Conservation (phyloP, 805 yeast genomes). For the Kockiozyma suomiensis region DNA sequence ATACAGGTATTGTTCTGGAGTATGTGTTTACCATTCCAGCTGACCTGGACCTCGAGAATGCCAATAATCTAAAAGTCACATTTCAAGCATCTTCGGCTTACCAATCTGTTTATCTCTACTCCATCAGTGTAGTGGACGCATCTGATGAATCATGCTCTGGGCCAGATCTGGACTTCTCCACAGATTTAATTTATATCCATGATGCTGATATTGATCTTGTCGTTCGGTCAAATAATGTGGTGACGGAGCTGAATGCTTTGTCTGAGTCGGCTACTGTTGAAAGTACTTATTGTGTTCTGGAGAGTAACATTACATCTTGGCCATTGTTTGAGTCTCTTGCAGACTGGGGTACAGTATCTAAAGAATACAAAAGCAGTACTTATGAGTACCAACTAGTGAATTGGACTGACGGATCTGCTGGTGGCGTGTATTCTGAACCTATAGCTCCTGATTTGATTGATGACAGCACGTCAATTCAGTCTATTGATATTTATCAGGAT, state of each 20-base stretch:
- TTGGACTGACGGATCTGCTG: slow-evolving; percentile 3
- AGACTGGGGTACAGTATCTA: background rate
- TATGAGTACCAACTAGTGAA: background rate
- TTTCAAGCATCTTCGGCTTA: slow-evolving; percentile 4
- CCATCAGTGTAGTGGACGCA: background rate
- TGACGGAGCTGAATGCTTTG: background rate
- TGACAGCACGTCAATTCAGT: background rate
- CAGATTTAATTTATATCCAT: background rate
- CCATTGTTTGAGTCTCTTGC: slow-evolving; percentile 3
- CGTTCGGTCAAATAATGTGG: background rate
- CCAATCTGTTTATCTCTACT: background rate
- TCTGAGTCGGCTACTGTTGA: background rate
- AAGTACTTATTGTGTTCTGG: background rate
- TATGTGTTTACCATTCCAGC: background rate
- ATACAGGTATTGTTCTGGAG: background rate
- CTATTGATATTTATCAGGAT: background rate
- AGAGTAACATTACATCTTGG: background rate
- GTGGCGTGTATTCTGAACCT: slow-evolving; percentile 1
- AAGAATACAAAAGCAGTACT: background rate
- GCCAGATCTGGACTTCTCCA: background rate
- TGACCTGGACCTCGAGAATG: background rate
- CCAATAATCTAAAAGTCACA: background rate
- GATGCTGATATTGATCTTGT: background rate
- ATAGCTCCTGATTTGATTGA: background rate
- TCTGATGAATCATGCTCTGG: background rate